phyloP scores from a whole-genome alignment of 805 yeast species.

The Lachancea cidri region DNA sequence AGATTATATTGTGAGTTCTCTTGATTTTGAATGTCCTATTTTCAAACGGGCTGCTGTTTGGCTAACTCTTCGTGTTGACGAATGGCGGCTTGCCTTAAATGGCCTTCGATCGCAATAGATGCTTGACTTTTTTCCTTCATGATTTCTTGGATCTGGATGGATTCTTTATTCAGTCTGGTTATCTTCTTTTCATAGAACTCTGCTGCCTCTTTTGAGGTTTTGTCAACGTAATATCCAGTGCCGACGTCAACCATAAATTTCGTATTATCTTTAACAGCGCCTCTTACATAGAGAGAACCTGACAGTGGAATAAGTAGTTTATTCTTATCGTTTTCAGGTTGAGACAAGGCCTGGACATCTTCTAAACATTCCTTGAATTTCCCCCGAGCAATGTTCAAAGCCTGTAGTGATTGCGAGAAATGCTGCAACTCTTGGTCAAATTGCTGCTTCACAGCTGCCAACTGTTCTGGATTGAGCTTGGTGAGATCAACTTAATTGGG shows the following conservation, averaged over 20 bases:
- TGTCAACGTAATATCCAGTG: conserved; percentile 91
- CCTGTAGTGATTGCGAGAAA: conserved; percentile 75
- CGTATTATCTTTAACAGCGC: conserved; percentile 57
- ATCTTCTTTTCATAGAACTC: conserved; percentile 71
- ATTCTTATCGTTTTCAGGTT: conserved; percentile 38
- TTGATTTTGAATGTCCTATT: background rate
- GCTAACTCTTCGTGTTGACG: conserved; percentile 19
- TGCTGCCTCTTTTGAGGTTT: conserved; percentile 59
- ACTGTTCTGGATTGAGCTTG: conserved; percentile 75
- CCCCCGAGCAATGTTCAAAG: conserved; percentile 73
- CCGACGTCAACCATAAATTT: conserved; percentile 90
- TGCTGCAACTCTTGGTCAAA: conserved; percentile 84
- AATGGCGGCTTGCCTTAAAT: conserved; percentile 27
- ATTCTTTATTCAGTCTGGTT: conserved; percentile 64
- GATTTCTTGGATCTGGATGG: conserved; percentile 65
- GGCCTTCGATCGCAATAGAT: conserved; percentile 28
- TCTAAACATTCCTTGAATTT: conserved; percentile 77
- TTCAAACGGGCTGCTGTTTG: conserved; percentile 7
- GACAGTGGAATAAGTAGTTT: conserved; percentile 82
- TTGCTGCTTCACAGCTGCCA: conserved; percentile 74
- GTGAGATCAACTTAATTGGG: conserved; percentile 51
- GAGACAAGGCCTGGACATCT: conserved; percentile 55
- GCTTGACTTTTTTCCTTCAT: conserved; percentile 66
- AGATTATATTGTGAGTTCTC: too few species aligned
- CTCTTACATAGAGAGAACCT: conserved; percentile 85